Percentiles rank a stretch among this genome's conserved stretches.
Conservation (phyloP, 169 alveolate genomes). For the Cryptosporidium bovis region DNA sequence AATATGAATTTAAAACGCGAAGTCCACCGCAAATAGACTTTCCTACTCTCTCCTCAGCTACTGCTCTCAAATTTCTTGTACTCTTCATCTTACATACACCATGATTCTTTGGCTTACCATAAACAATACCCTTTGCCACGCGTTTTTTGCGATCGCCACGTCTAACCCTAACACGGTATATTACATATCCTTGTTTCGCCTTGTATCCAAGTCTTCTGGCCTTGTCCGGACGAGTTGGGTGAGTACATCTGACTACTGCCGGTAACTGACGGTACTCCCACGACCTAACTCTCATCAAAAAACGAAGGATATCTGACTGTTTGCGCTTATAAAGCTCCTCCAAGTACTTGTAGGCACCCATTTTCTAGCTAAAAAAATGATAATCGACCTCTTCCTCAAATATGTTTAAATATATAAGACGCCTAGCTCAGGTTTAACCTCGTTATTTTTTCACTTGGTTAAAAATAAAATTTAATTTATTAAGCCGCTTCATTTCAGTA, state of each 20-base stretch:
- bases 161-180: constrained; percentile 98
- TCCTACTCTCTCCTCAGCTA: constrained; percentile 99
- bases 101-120: constrained; percentile 99
- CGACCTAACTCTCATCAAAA: constrained; percentile 96
- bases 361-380: constrained; percentile 57
- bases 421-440: too few relatives aligned
- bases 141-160: constrained; percentile 99
- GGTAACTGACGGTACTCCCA: constrained; percentile 99
- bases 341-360: constrained; percentile 97
- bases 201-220: constrained; percentile 98
- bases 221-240: constrained; percentile 96
- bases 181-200: constrained; percentile 98
- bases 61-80: constrained; percentile 94
- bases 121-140: constrained; percentile 98
- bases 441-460: too few relatives aligned
- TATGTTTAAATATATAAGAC: too few relatives aligned
- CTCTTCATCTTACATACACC: constrained; percentile 96
- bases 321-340: constrained; percentile 99
- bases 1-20: constrained; percentile 98
- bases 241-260: constrained; percentile 96
- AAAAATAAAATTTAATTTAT: too few relatives aligned
- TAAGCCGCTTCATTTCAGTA: too few relatives aligned
- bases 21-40: constrained; percentile 93
- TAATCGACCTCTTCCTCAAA: too few relatives aligned
- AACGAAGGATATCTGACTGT: constrained; percentile 98